Percentiles rank a stretch among this genome's conserved stretches.
Evolutionary conservation across 2,329 filamentous ascomycete species (phyloP).

Genomic region (Zasmidium angulare): DNA sequence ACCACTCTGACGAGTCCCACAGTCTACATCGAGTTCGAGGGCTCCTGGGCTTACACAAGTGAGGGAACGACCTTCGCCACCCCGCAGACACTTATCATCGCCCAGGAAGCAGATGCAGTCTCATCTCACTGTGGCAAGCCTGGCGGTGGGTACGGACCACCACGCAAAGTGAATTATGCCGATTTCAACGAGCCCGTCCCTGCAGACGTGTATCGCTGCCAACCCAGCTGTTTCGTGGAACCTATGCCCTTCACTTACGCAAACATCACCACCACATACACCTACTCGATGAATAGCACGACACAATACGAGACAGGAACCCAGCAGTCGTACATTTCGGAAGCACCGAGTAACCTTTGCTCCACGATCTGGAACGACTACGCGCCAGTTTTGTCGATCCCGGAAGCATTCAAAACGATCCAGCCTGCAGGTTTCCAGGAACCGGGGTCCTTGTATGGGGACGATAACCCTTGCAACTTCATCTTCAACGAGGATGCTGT

Average conservation of each 20-base stretch:
- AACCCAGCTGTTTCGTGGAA: constrained; percentile 20
- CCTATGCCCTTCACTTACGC: constrained; percentile 6
- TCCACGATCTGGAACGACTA: constrained; percentile 29
- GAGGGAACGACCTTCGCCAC: constrained; percentile 7
- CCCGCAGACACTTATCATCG: constrained; percentile 16
- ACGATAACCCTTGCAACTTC: constrained; percentile 7
- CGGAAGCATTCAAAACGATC: constrained; percentile 19
- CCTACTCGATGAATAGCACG: constrained; percentile 1
- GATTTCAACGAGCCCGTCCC: constrained; percentile 21
- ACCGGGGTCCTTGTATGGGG: background rate
- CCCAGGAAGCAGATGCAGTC: constrained; percentile 16
- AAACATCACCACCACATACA: background rate
- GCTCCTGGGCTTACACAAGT: constrained; percentile 17
- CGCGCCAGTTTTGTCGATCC: constrained; percentile 20
- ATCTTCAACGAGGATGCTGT: constrained; percentile 16
- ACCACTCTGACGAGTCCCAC: constrained; percentile 26
- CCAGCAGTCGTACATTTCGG: background rate
- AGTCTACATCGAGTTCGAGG: constrained; percentile 24
- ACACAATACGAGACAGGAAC: constrained; percentile 1
- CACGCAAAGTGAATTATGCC: constrained; percentile 21
- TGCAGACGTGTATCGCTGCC: constrained; percentile 25
- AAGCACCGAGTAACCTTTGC: constrained; percentile 21
- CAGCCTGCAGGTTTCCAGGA: constrained; percentile 5
- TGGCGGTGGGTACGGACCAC: constrained; percentile 12
- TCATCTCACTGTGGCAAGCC: constrained; percentile 20